phyloP scores from a whole-genome alignment of 1,284 basidiomycete genomes.

The Vanrija humicola region DNA sequence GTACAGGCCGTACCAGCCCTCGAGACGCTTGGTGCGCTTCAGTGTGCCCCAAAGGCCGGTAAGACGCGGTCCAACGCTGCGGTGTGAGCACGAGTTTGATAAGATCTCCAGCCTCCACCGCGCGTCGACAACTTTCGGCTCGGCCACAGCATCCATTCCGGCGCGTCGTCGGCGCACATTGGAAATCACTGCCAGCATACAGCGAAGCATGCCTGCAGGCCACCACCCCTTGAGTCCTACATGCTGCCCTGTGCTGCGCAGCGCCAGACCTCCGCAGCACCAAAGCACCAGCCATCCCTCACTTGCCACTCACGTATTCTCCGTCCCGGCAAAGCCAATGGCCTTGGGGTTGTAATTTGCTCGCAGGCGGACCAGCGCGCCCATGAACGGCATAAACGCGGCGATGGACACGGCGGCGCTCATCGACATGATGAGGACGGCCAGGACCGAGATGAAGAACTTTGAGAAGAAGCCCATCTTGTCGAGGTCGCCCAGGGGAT shows the following conservation, averaged over 20 bases:
- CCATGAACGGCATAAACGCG: conserved; percentile 48
- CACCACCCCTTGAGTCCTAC: too few species aligned
- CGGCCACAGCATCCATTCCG: too few species aligned
- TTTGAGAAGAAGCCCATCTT: conserved; percentile 26
- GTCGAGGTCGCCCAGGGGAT: too few species aligned
- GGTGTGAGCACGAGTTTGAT: neutral
- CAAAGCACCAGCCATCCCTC: neutral
- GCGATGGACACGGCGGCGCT: conserved; percentile 38
- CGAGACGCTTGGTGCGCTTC: conserved; percentile 66
- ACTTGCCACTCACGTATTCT: conserved; percentile 30
- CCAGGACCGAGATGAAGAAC: conserved; percentile 41
- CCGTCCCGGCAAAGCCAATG: conserved; percentile 63
- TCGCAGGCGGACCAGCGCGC: conserved; percentile 46
- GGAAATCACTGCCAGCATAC: conserved; percentile 49
- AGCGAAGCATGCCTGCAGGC: neutral
- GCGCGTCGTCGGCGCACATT: too few species aligned
- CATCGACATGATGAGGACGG: conserved; percentile 39
- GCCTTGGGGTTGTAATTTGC: conserved; percentile 56
- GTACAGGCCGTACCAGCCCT: conserved; percentile 76
- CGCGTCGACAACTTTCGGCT: conserved; percentile 49
- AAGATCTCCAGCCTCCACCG: conserved; percentile 44
- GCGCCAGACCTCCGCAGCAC: neutral
- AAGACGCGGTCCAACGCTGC: conserved; percentile 49
- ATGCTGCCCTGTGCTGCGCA: too few species aligned
- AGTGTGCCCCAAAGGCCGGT: conserved; percentile 57